Evolutionary conservation across 306 rosid species (phyloP).

Genomic region (Lagenaria siceraria): DNA sequence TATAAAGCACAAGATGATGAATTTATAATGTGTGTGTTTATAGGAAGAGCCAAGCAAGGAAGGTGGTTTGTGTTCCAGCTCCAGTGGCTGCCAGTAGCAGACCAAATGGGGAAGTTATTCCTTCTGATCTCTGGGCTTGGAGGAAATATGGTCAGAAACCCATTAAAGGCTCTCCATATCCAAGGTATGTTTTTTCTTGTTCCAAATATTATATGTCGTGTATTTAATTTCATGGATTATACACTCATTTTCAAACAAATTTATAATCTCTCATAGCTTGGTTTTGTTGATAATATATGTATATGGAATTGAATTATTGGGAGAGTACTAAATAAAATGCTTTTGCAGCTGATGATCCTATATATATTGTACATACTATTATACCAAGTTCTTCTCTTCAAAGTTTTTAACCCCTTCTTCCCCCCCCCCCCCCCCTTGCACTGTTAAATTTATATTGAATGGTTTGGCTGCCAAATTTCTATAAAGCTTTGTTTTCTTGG

Average conservation of each 20-base stretch:
- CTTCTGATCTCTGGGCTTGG: conserved; percentile 80
- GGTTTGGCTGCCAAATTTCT: neutral
- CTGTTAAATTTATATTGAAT: neutral
- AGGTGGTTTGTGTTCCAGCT: conserved; percentile 64
- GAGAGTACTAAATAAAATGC: no score
- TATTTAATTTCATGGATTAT: no score
- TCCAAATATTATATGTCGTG: no score
- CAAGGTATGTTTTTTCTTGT: conserved; percentile 21
- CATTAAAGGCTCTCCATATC: conserved; percentile 73
- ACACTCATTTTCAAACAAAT: no score
- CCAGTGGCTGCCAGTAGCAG: conserved; percentile 54
- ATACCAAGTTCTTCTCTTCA: neutral
- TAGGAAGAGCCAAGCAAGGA: conserved; percentile 56
- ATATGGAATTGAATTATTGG: no score
- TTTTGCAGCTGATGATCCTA: no score
- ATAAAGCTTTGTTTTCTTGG: neutral
- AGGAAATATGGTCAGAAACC: conserved; percentile 77
- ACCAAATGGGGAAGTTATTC: conserved; percentile 63
- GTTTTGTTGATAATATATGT: no score
- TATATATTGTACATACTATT: neutral
- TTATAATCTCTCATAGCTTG: no score
- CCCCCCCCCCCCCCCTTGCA: neutral
- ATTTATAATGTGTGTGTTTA: neutral
- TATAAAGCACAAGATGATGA: neutral
- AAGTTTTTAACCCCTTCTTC: neutral